Conservation (phyloP, 495 filamentous ascomycete genomes). For the Aspergillus campestris region DNA sequence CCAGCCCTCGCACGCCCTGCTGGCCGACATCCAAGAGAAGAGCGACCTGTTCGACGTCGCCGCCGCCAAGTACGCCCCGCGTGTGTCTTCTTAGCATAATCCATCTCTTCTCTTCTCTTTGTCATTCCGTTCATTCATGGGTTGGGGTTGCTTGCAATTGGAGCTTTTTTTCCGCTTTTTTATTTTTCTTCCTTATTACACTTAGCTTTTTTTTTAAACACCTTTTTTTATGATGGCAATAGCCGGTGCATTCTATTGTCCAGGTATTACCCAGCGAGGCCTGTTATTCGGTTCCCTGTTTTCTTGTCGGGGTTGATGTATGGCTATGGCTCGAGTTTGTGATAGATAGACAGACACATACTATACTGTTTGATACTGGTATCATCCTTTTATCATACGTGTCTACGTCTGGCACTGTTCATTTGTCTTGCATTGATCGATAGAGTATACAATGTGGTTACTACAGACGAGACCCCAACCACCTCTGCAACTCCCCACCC, state of each 20-base stretch:
- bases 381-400: no score
- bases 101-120: background rate
- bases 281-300: conserved; percentile 2
- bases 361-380: no score
- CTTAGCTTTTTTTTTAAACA: background rate
- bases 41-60: conserved; percentile 70
- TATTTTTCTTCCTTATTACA: background rate
- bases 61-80: conserved; percentile 67
- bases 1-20: conserved; percentile 54
- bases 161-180: conserved; percentile 8
- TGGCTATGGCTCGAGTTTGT: no score
- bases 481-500: conserved; percentile 18
- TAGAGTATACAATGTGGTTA: background rate
- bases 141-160: no score
- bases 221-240: conserved; percentile 6
- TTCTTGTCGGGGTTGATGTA: background rate
- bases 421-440: background rate
- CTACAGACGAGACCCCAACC: conserved; percentile 26
- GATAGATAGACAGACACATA: no score
- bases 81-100: conserved; percentile 47
- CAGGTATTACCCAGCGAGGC: conserved; percentile 10
- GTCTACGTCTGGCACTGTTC: no score
- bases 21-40: conserved; percentile 68
- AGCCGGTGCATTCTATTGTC: conserved; percentile 9
- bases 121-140: background rate